Conservation (phyloP, 768 basidiomycete genomes). For the Terana coerulea region DNA sequence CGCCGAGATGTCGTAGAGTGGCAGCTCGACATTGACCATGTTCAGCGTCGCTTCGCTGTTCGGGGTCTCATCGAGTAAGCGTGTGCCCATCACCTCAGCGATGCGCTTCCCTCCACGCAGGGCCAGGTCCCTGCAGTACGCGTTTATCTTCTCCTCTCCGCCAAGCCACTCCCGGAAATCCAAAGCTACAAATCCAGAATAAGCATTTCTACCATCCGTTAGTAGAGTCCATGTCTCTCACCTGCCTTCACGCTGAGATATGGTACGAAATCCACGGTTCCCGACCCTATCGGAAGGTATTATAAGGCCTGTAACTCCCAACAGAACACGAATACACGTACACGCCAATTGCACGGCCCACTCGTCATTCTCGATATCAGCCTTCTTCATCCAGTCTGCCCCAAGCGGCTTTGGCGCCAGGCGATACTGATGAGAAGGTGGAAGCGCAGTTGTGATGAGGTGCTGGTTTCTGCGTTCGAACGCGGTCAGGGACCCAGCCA, state of each 20-base stretch:
- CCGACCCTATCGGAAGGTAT: conserved; percentile 43
- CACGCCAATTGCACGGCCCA: conserved; percentile 57
- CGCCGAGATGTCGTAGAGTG: conserved; percentile 17
- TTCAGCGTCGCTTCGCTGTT: conserved; percentile 52
- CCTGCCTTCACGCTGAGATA: conserved; percentile 52
- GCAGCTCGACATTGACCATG: conserved; percentile 48
- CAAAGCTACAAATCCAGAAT: conserved; percentile 42
- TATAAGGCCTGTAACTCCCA: neutral
- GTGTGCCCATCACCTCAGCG: conserved; percentile 56
- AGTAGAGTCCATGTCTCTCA: conserved; percentile 19
- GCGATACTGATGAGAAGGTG: conserved; percentile 51
- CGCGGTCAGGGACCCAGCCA: too few relatives aligned
- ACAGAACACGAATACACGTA: too few relatives aligned
- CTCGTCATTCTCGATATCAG: conserved; percentile 20
- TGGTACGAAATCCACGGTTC: conserved; percentile 53
- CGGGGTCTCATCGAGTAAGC: conserved; percentile 52
- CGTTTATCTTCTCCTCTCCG: conserved; percentile 66
- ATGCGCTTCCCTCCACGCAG: conserved; percentile 52
- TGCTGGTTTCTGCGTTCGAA: conserved; percentile 70
- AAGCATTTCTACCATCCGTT: neutral
- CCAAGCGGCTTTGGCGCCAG: conserved; percentile 30
- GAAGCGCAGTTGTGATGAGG: conserved; percentile 50
- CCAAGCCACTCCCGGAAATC: conserved; percentile 69
- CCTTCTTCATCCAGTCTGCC: conserved; percentile 10
- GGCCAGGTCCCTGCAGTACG: conserved; percentile 69